Percentiles rank a stretch among this genome's conserved stretches.
phyloP scores from a whole-genome alignment of 1,284 basidiomycete genomes.

The Microbotryum scabiosae region DNA sequence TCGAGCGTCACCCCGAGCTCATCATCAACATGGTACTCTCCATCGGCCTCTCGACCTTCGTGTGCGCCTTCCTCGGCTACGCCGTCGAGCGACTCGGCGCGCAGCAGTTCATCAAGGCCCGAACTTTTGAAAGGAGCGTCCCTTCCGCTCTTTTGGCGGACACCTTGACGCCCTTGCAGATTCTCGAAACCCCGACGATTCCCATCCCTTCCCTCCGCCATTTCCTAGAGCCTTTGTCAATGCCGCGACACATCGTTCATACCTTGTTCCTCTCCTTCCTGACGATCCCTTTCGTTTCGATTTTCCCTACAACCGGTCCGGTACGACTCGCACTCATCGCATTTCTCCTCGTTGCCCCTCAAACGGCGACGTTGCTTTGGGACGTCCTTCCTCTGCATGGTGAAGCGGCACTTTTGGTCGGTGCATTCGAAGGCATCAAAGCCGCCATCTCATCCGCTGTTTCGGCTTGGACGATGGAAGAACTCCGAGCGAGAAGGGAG shows the following conservation, averaged over 20 bases:
- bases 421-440: background rate
- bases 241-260: slow-evolving; percentile 28
- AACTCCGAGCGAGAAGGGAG: too few relatives aligned
- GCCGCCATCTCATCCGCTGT: too few relatives aligned
- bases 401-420: background rate
- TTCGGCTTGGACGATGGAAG: too few relatives aligned
- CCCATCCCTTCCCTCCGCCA: slow-evolving; percentile 27
- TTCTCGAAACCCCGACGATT: slow-evolving; percentile 27
- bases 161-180: slow-evolving; percentile 15
- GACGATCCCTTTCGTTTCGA: slow-evolving; percentile 9
- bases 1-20: slow-evolving; percentile 9
- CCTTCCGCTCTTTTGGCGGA: slow-evolving; percentile 15
- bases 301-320: slow-evolving; percentile 9
- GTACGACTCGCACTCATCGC: slow-evolving; percentile 7
- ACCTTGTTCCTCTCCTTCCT: slow-evolving; percentile 16
- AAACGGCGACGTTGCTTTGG: slow-evolving; percentile 19
- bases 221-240: slow-evolving; percentile 14
- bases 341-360: slow-evolving; percentile 4
- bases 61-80: slow-evolving; percentile 6
- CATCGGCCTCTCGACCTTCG: slow-evolving; percentile 9
- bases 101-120: slow-evolving; percentile 5
- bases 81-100: slow-evolving; percentile 19
- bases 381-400: slow-evolving; percentile 28
- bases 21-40: slow-evolving; percentile 17
- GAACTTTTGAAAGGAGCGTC: slow-evolving; percentile 12